A percentile compares a stretch with the other conserved stretches of the same genome.
These are phyloP conservation scores for Trichoderma oligosporum DNA, from an alignment of 2,329 filamentous ascomycete genomes.

Conservation along the genomic window DNA sequence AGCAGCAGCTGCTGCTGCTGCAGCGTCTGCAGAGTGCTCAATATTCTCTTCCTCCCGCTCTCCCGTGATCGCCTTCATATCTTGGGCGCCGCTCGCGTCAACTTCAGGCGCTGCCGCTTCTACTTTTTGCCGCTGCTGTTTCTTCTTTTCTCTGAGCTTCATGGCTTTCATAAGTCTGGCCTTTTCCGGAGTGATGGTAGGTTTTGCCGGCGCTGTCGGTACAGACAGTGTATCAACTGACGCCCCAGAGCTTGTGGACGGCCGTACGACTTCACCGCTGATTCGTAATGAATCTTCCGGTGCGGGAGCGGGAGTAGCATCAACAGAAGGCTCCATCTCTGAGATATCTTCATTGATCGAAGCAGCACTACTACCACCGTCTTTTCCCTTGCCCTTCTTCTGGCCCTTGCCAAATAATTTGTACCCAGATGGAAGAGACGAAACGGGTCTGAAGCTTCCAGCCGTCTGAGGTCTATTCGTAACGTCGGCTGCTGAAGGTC, in stretches of 20 bases:
- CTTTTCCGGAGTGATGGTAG: constrained; percentile 78
- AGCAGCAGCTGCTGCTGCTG: constrained; percentile 18
- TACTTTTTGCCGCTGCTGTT: constrained; percentile 21
- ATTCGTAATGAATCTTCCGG: constrained; percentile 32
- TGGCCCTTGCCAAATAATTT: constrained; percentile 61
- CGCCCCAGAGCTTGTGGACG: constrained; percentile 44
- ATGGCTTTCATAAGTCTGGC: constrained; percentile 90
- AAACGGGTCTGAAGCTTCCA: constrained; percentile 65
- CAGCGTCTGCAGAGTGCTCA: background rate
- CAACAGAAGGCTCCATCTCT: constrained; percentile 36
- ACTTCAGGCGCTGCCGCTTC: background rate
- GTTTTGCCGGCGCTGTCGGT: constrained; percentile 40
- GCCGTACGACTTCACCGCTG: constrained; percentile 31
- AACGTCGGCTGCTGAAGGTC: constrained; percentile 70
- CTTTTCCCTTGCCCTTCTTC: constrained; percentile 43
- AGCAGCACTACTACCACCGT: constrained; percentile 19
- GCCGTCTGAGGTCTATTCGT: constrained; percentile 58
- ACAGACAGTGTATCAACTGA: constrained; percentile 40
- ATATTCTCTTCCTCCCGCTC: constrained; percentile 19
- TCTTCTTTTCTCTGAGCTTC: constrained; percentile 81
- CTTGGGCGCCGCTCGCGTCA: constrained; percentile 22
- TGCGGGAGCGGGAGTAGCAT: constrained; percentile 33
- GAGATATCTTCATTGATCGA: constrained; percentile 37
- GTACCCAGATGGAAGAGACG: constrained; percentile 75
- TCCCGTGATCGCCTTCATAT: constrained; percentile 19